Evolutionary conservation across 2,329 filamentous ascomycete species (phyloP), one percentile per base, ranked within the genome.

Genomic region (Aspergillus calidoustus): DNA sequence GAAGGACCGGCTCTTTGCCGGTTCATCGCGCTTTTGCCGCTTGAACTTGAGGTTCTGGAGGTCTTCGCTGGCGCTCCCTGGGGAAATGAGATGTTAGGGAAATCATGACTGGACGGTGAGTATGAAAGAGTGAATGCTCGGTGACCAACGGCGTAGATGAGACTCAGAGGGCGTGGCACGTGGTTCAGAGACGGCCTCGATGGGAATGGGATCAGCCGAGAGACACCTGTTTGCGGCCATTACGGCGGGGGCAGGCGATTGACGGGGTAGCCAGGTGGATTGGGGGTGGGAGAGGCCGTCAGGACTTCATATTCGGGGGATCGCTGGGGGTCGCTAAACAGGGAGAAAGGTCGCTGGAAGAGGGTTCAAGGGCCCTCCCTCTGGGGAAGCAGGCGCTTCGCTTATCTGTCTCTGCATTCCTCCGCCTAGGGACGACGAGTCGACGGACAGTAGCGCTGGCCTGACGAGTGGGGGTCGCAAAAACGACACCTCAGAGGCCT

Each of bases 1-100:
- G 59, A 79, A 79, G 6, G 70, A 63, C 64, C 76, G 74, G 11
- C 65, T 73, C 57, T 73, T 73, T 23, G 62, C 56, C 2, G 66
- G 54, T 44, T 66, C 63, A 11, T 67, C 66, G 17, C 72, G 68
- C 63, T 72, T 70, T 58, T 74, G 69, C 54, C 69, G 64, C 66
- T 69, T 69, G 13, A 71, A 50, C 48, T 64, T 70, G 22, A 64
- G 60, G 13, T 56, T 41, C 61, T 68, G 65, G 38, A 61, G 25
- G 38, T 48, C 64, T 64, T 69, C 60, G n/a, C 54, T 54, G 19
- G 69, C 54, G 38, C 64, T 50, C 25, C 59, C 72, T 75, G 46
- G 22, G 23, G 22, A 48, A 47, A 61, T 58, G 22, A 55, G 13
- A 57, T 25, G 48, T 63, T 66, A 59, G 64, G 63, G 28, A 53